Percentiles rank a stretch among this genome's conserved stretches.
Conservation (phyloP, 2,329 filamentous ascomycete species). For the Scleromitrula shiraiana region DNA sequence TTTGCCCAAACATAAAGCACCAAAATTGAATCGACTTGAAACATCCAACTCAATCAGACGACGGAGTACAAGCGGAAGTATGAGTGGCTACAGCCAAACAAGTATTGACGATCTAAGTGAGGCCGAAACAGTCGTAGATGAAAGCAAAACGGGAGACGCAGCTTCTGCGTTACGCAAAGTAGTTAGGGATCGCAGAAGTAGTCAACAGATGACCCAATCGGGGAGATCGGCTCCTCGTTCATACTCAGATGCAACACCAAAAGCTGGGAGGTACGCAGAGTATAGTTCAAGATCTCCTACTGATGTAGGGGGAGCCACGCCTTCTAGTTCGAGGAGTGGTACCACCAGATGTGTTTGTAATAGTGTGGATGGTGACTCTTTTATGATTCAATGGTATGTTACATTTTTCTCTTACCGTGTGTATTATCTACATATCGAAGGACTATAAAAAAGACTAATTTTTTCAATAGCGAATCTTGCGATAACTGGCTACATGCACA, state of each 20-base stretch:
- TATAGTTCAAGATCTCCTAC: slow-evolving; percentile 36
- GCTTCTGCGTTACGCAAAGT: slow-evolving; percentile 53
- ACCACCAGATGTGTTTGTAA: slow-evolving; percentile 49
- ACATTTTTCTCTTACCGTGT: background rate
- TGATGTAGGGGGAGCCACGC: slow-evolving; percentile 40
- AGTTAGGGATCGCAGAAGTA: slow-evolving; percentile 25
- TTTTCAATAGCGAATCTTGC: slow-evolving; percentile 47
- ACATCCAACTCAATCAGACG: slow-evolving; percentile 15
- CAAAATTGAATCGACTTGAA: slow-evolving; percentile 23
- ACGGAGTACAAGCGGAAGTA: slow-evolving; percentile 19
- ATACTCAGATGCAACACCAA: slow-evolving; percentile 15
- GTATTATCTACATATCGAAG: too few species aligned
- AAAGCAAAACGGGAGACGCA: slow-evolving; percentile 44
- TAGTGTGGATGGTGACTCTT: slow-evolving; percentile 37
- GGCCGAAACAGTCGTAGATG: slow-evolving; percentile 47
- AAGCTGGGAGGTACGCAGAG: slow-evolving; percentile 17
- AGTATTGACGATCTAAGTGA: slow-evolving; percentile 42
- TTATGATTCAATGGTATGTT: slow-evolving; percentile 57
- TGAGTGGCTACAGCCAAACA: slow-evolving; percentile 25
- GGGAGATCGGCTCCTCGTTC: slow-evolving; percentile 21
- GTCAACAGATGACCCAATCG: slow-evolving; percentile 17
- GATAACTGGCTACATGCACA: slow-evolving; percentile 58
- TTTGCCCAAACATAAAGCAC: slow-evolving; percentile 18
- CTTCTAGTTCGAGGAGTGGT: slow-evolving; percentile 31
- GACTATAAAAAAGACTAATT: too few species aligned